Conservation (phyloP, 2,329 filamentous ascomycete species). For the Epichloe elymi region DNA sequence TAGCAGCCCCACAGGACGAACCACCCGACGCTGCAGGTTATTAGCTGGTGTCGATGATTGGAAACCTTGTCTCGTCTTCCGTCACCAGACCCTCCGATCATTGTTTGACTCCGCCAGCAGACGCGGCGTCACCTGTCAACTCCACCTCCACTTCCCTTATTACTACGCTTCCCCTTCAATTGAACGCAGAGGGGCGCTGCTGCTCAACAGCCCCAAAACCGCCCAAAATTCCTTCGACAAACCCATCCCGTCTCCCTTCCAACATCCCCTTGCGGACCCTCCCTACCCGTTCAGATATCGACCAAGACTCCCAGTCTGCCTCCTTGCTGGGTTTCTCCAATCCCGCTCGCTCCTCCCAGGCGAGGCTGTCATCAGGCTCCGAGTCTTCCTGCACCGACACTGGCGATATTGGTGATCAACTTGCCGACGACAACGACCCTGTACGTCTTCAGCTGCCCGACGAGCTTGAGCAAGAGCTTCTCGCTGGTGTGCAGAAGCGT, state of each 20-base stretch:
- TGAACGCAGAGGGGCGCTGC: constrained; percentile 54
- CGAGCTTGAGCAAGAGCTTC: constrained; percentile 49
- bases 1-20: not conserved
- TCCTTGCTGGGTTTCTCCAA: constrained; percentile 21
- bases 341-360: constrained; percentile 29
- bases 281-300: constrained; percentile 24
- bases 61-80: constrained; percentile 11
- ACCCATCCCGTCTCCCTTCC: constrained; percentile 55
- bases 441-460: constrained; percentile 56
- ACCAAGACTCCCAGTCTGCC: constrained; percentile 27
- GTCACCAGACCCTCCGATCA: constrained; percentile 17
- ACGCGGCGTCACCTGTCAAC: constrained; percentile 9
- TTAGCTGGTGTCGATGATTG: constrained; percentile 3
- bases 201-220: constrained; percentile 60
- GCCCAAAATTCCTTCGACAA: constrained; percentile 76
- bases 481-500: constrained; percentile 36
- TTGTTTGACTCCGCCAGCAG: constrained; percentile 15
- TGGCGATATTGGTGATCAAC: constrained; percentile 85
- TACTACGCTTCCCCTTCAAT: constrained; percentile 22
- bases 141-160: constrained; percentile 14
- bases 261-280: constrained; percentile 82
- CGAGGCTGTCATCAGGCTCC: constrained; percentile 43
- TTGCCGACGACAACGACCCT: constrained; percentile 71
- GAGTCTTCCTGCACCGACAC: constrained; percentile 82
- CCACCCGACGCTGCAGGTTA: constrained; percentile 3